Evolutionary conservation across 306 rosid genomes (phyloP), one percentile per base, ranked within the genome.

Genomic region (Begonia fuchsioides): DNA sequence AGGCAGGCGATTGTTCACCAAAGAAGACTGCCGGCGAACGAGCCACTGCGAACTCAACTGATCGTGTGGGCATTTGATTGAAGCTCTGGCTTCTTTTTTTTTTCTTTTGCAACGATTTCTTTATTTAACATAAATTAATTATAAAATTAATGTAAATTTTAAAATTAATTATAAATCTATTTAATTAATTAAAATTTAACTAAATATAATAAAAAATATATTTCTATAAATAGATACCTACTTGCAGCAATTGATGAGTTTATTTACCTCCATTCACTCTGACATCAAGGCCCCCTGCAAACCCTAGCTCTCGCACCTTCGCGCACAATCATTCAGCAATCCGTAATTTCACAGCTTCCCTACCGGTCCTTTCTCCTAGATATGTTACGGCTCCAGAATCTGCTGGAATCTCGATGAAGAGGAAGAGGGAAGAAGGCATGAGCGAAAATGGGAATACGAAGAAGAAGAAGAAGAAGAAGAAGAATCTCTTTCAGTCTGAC

Each of bases 201-300:
- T n/a, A n/a, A n/a, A n/a, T n/a, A n/a, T n/a, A n/a, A n/a, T n/a
- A n/a, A n/a, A n/a, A n/a, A n/a, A n/a, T n/a, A n/a, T n/a, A n/a
- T 41, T n/a, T 41, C 14, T n/a, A 10, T 41, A 11, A 41, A 41
- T n/a, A 79, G 59, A 84, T 68, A 79, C 68, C 1, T 55, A 49
- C 55, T 50, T 54, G 0, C 77, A 75, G 13, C 39, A 59, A 62
- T 71, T 49, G 58, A 73, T 7, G 86, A 84, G 56, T 86, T 84
- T 5, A 59, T 69, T 17, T 68, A 57, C 57, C 86, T 77, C 20
- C 95, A 77, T 55, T 54, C 79, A 72, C 80, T 85, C 11, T 77
- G 92, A 87, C 80, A 43, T 48, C 93, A 60, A 68, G 84, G 83
- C 6, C 94, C 80, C 66, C 74, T 5, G 56, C 49, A 18, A 56